Evolutionary conservation across 495 filamentous ascomycete species (phyloP), one percentile per base, ranked within the genome.

Genomic region (Trichoderma gamsii): DNA sequence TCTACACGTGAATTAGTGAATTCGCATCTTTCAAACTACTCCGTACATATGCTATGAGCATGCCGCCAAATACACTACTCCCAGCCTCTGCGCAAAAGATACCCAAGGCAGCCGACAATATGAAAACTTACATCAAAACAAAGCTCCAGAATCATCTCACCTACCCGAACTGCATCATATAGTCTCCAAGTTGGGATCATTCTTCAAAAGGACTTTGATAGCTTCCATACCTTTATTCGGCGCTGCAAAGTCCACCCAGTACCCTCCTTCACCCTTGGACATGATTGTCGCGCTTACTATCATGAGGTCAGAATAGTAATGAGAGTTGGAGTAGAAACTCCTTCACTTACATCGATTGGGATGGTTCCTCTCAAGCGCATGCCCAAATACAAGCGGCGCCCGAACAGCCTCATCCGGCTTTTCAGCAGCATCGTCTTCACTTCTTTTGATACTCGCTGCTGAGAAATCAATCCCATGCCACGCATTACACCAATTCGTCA

Each of bases 401-500:
- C 27, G 13, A 27, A 25, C 56, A 61, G 56, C 12, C 23, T 21
- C 56, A 16, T 18, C 23, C 8, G 27, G 3, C 43, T 49, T 35
- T 4, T 46, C 64, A 18, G 16, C 64, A 18, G 16, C 63, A 16
- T 16, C 63, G 15, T 23, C 35, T 6, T 21, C 21, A n/a, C 0
- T 27, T 35, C 21, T 65, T 18, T 6, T 66, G 4, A 25, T 44
- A 4, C 25, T 61, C 6, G 65, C 65, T 4, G 18, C 44, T 1
- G 41, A 32, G 18, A 66, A 66, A 43, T 66, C 65, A 5, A 66
- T 11, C 6, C 65, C 65, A n/a, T 51, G 41, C 65, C 65, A 66
- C 3, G 44, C 44, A 6, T 46, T 46, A n/a, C 65, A 66, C 65
- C 65, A 66, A 21, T 68, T 68, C 23, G 67, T 63, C 32, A 59